Conservation (phyloP, 2,329 filamentous ascomycete species). For the Fusarium nygamai region DNA sequence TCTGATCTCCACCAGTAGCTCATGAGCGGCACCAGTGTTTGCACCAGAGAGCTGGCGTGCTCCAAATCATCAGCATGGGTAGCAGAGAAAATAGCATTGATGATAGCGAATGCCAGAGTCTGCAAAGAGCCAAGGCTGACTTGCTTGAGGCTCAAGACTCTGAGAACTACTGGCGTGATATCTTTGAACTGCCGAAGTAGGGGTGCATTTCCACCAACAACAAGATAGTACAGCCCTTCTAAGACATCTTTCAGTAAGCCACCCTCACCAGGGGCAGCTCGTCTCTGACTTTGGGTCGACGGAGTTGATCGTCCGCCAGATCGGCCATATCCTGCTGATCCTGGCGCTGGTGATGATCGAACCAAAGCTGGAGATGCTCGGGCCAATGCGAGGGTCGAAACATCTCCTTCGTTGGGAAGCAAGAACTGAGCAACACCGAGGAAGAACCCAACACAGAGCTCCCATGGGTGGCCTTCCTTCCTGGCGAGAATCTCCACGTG, state of each 20-base stretch:
- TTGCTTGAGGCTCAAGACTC: slow-evolving; percentile 68
- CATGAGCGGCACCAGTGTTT: slow-evolving; percentile 75
- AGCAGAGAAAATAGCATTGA: slow-evolving; percentile 76
- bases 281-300: slow-evolving; percentile 46
- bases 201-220: slow-evolving; percentile 74
- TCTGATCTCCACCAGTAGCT: slow-evolving; percentile 82
- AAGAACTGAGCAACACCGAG: slow-evolving; percentile 67
- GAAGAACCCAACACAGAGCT: slow-evolving; percentile 75
- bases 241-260: slow-evolving; percentile 56
- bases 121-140: slow-evolving; percentile 71
- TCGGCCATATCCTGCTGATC: slow-evolving; percentile 40
- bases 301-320: slow-evolving; percentile 45
- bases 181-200: slow-evolving; percentile 64
- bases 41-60: slow-evolving; percentile 68
- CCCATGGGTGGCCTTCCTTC: slow-evolving; percentile 70
- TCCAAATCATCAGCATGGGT: slow-evolving; percentile 74
- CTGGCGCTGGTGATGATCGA: slow-evolving; percentile 59
- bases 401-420: slow-evolving; percentile 53
- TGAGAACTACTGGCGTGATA: slow-evolving; percentile 66
- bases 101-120: slow-evolving; percentile 76
- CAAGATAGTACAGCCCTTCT: slow-evolving; percentile 71
- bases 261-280: slow-evolving; percentile 42
- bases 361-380: slow-evolving; percentile 59
- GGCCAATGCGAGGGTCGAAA: slow-evolving; percentile 46
- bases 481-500: slow-evolving; percentile 82